Percentiles rank a stretch among this genome's conserved stretches.
These are phyloP conservation scores for Multifurca ochricompacta DNA, from an alignment of 768 basidiomycete genomes.

Conservation along the genomic window DNA sequence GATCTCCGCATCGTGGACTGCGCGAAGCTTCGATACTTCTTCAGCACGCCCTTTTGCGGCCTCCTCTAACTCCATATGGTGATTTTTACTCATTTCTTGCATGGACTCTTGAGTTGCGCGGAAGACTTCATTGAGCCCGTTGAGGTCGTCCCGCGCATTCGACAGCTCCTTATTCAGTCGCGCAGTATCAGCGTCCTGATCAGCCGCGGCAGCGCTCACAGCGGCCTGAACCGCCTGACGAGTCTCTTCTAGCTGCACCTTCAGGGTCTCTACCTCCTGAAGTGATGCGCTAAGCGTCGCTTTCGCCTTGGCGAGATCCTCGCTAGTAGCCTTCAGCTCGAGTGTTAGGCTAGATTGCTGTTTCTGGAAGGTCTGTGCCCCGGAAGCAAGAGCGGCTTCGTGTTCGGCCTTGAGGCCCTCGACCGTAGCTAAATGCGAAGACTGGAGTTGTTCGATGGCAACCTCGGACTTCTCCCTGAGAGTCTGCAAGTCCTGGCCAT, in stretches of 20 bases:
- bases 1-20: constrained; percentile 55
- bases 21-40: constrained; percentile 56
- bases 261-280: constrained; percentile 48
- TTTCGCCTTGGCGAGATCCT: constrained; percentile 76
- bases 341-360: constrained; percentile 51
- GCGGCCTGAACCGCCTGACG: constrained; percentile 37
- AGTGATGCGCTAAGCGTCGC: constrained; percentile 43
- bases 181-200: constrained; percentile 47
- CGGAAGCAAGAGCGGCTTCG: constrained; percentile 46
- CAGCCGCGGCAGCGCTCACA: constrained; percentile 29
- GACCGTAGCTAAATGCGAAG: constrained; percentile 51
- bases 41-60: constrained; percentile 61
- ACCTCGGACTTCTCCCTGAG: constrained; percentile 59
- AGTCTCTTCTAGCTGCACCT: constrained; percentile 58
- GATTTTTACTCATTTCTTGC: constrained; percentile 60
- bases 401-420: constrained; percentile 61
- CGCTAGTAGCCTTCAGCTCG: constrained; percentile 78
- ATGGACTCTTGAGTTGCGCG: constrained; percentile 63
- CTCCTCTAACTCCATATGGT: constrained; percentile 67
- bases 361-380: constrained; percentile 53
- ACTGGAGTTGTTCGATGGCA: constrained; percentile 62
- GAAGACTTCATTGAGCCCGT: constrained; percentile 57
- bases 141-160: constrained; percentile 61
- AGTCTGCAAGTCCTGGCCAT: constrained; percentile 61
- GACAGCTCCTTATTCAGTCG: constrained; percentile 53